Conservation (phyloP, 2,329 filamentous ascomycete genomes). For the Apiospora aurea region DNA sequence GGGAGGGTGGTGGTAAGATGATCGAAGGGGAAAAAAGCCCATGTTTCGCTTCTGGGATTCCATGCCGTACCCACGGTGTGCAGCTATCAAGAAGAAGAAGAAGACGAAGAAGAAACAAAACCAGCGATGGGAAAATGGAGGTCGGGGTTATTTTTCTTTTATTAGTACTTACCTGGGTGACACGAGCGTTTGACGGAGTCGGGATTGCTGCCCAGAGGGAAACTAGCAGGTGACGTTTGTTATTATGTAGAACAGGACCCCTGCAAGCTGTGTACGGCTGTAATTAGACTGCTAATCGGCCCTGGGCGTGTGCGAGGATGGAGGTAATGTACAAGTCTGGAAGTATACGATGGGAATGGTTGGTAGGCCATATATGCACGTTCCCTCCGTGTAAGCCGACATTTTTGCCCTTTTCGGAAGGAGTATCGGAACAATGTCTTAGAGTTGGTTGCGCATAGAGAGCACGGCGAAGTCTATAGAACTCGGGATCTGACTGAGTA, state of each 20-base stretch:
- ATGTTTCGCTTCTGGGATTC: neutral
- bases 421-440: conserved; percentile 22
- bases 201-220: neutral
- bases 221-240: neutral
- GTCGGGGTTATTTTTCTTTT: neutral
- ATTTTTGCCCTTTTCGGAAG: conserved; percentile 22
- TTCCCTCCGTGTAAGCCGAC: conserved; percentile 23
- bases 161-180: neutral
- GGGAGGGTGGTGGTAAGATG: neutral
- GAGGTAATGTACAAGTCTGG: conserved; percentile 13
- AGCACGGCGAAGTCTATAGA: conserved; percentile 8
- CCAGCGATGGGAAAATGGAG: neutral
- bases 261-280: neutral
- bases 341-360: conserved; percentile 20
- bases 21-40: neutral
- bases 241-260: neutral
- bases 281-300: neutral
- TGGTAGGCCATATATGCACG: conserved; percentile 22
- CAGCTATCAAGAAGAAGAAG: neutral
- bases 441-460: conserved; percentile 21
- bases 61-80: conserved; percentile 11
- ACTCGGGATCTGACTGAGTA: neutral
- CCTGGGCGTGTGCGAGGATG: neutral
- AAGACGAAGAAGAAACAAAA: neutral
- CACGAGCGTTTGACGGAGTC: neutral